phyloP scores from a whole-genome alignment of 2,329 filamentous ascomycete species.

The Venturia effusa region DNA sequence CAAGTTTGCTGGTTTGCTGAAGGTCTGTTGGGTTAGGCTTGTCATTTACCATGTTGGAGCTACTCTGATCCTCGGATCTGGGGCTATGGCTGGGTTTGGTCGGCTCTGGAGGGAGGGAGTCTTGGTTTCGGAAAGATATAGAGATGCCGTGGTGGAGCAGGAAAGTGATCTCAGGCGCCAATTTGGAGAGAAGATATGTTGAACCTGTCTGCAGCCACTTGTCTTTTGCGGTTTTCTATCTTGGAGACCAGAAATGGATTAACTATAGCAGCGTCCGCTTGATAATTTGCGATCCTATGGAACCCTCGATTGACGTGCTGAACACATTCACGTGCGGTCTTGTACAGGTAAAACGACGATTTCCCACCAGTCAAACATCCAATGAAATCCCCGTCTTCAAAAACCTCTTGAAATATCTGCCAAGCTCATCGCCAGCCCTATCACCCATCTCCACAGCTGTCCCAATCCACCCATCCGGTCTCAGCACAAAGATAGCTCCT shows the following conservation, averaged over 20 bases:
- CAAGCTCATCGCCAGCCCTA: slow-evolving; percentile 13
- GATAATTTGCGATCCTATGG: too few relatives aligned
- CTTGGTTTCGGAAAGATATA: not conserved
- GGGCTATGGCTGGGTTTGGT: not conserved
- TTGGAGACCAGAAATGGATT: too few relatives aligned
- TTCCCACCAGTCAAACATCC: too few relatives aligned
- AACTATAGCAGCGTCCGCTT: too few relatives aligned
- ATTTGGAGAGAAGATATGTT: too few relatives aligned
- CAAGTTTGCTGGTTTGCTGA: not conserved
- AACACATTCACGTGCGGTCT: too few relatives aligned
- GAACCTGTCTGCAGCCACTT: too few relatives aligned
- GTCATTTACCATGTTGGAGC: not conserved
- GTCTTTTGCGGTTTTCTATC: too few relatives aligned
- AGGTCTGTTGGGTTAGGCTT: slow-evolving; percentile 4
- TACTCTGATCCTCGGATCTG: not conserved
- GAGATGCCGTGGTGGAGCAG: not conserved
- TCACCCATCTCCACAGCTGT: slow-evolving; percentile 16
- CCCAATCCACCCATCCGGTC: slow-evolving; percentile 25
- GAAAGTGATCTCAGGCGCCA: too few relatives aligned
- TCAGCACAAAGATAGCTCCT: slow-evolving; percentile 22
- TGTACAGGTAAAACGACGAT: too few relatives aligned
- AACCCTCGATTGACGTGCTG: too few relatives aligned
- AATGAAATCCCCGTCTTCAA: slow-evolving; percentile 8
- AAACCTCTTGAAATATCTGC: slow-evolving; percentile 18
- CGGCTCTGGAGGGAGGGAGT: slow-evolving; percentile 9